Evolutionary conservation across 257 asterid genomes (phyloP).

Genomic region (Scutellaria galericulata): DNA sequence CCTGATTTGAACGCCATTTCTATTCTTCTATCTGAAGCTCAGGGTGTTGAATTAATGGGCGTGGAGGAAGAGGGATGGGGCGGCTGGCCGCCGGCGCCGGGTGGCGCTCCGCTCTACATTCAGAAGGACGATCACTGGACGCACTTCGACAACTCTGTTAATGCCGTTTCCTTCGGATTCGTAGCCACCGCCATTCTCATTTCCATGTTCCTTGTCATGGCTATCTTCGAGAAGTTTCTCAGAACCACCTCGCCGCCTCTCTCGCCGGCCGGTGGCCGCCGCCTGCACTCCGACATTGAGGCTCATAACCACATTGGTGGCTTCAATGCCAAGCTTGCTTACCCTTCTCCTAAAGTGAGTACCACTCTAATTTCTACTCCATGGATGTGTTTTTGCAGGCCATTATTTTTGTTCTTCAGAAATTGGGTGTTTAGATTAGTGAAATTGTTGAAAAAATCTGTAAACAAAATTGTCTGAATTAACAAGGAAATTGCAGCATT

Average conservation of each 20-base stretch:
- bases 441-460: neutral
- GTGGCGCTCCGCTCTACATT: constrained; percentile 60
- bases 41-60: constrained; percentile 52
- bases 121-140: constrained; percentile 82
- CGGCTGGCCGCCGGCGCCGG: constrained; percentile 69
- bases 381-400: neutral
- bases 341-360: constrained; percentile 78
- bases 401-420: neutral
- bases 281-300: constrained; percentile 53
- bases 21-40: neutral
- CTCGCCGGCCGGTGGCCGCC: constrained; percentile 49
- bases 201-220: constrained; percentile 94
- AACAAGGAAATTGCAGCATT: constrained; percentile 5
- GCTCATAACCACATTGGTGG: constrained; percentile 44
- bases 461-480: constrained; percentile 23
- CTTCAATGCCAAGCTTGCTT: constrained; percentile 56
- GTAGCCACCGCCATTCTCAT: constrained; percentile 94
- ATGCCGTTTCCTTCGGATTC: constrained; percentile 91
- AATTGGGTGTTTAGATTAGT: neutral
- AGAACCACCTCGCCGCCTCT: constrained; percentile 59
- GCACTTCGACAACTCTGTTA: constrained; percentile 85
- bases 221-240: constrained; percentile 81
- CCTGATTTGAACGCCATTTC: neutral
- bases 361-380: neutral
- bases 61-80: constrained; percentile 69